These are phyloP conservation scores for Serpula lacrymans DNA, from an alignment of 768 basidiomycete species.

Conservation along the genomic window DNA sequence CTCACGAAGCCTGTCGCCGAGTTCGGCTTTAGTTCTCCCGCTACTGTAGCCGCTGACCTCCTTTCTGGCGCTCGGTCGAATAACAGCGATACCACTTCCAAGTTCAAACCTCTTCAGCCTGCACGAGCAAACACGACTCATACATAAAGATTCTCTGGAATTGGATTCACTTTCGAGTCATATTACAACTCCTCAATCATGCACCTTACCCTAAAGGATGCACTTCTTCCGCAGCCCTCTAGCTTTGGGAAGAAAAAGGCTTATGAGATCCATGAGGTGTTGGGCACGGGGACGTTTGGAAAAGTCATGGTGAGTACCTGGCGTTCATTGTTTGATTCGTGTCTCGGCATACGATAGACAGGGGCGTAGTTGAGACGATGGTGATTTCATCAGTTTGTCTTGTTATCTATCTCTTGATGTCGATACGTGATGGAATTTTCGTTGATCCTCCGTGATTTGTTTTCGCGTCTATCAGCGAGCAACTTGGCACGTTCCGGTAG, in stretches of 20 bases:
- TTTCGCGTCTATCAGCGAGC: constrained; percentile 46
- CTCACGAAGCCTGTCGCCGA: too few relatives aligned
- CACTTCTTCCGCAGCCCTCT: constrained; percentile 76
- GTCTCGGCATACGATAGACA: background rate
- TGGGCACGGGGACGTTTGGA: constrained; percentile 87
- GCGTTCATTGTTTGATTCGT: constrained; percentile 1
- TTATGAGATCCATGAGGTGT: constrained; percentile 67
- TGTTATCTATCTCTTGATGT: constrained; percentile 3
- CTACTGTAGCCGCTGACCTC: too few relatives aligned
- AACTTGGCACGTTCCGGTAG: constrained; percentile 73
- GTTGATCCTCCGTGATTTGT: constrained; percentile 1
- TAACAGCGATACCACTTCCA: too few relatives aligned
- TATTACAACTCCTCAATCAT: too few relatives aligned
- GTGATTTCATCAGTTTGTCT: background rate
- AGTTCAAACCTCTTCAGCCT: too few relatives aligned
- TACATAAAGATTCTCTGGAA: too few relatives aligned
- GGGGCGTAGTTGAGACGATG: background rate
- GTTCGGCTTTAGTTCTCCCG: too few relatives aligned
- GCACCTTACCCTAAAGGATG: constrained; percentile 45
- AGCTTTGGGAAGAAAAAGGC: constrained; percentile 85
- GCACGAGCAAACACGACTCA: too few relatives aligned
- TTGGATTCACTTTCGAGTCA: too few relatives aligned
- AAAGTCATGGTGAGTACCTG: constrained; percentile 69
- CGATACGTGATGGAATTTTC: background rate
- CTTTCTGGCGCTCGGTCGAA: too few relatives aligned